Evolutionary conservation across 768 basidiomycete genomes (phyloP), one percentile per base, ranked within the genome.

Genomic region (Auriculariales sp.): DNA sequence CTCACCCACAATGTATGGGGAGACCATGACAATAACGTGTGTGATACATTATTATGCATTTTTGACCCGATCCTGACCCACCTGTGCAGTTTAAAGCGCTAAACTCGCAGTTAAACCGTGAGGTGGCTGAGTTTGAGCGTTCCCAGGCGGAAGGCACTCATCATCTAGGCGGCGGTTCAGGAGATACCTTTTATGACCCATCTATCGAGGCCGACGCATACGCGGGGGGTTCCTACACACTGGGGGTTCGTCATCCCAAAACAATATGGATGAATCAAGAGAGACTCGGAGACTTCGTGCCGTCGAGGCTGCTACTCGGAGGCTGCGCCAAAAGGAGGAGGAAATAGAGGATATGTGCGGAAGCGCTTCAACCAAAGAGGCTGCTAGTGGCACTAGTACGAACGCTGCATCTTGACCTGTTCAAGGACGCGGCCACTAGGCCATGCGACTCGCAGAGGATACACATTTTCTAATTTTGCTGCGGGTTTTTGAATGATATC

Each of bases 321-420:
- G 85, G 27, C 58, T 85, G 50, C 68, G 64, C 57, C 73, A 67
- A 54, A 77, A 83, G 55, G 84, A 86, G 49, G 77, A 85, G 56
- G 79, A 84, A 53, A 60, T 85, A 15, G 84, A 86, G 59, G 67
- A 75, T 36, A 76, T 74, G 49, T 86, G 84, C 62, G 84, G 83
- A 24, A 85, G 81, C 35, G 61, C 56, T 28, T n/a, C n/a, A n/a
- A n/a, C n/a, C n/a, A n/a, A n/a, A n/a, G n/a, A n/a, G n/a, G n/a
- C n/a, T n/a, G n/a, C n/a, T n/a, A n/a, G n/a, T n/a, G n/a, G n/a
- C n/a, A n/a, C n/a, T n/a, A n/a, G n/a, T n/a, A n/a, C n/a, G n/a
- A n/a, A n/a, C n/a, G n/a, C n/a, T n/a, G n/a, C n/a, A n/a, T n/a
- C n/a, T n/a, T n/a, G n/a, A n/a, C n/a, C n/a, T n/a, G n/a, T n/a